Evolutionary conservation across 1,139 yeast species (phyloP), one percentile per base, ranked within the genome.

Genomic region (Yamadazyma membranifaciens): DNA sequence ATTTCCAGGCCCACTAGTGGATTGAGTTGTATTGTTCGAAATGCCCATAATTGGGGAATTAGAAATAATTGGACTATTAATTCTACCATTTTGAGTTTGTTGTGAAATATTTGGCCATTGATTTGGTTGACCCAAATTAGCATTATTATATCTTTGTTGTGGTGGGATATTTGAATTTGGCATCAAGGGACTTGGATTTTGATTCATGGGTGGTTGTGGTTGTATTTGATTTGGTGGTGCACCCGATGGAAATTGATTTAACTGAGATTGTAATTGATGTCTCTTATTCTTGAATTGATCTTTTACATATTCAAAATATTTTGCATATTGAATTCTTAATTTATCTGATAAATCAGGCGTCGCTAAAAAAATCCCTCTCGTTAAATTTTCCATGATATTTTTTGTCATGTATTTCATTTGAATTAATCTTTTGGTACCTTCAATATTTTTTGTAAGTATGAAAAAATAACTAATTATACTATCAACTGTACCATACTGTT

Each of bases 361-460:
- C 10, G 92, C 82, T 59, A 83, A 69, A 60, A 76, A 82, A 42
- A 76, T 61, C 31, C 86, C 81, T 60, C 80, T 68, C 53, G 79
- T 74, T 58, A 84, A 62, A 48, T 78, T 80, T 40, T 87, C 94
- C 55, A 83, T 66, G 45, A 87, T 85, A 56, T 83, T 84, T 53
- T 81, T 83, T 34, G 87, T 80, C 84, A 87, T 83, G 46, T 80
- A 74, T 60, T 87, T 83, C 73, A 87, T 80, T 57, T 86, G 92
- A 45, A 88, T 72, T 47, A 88, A 74, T 47, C 87, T 76, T 53
- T 80, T 80, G 1, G 95, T 84, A 5, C 87, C 91, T 42, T 81
- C 87, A 35, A 73, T 75, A 56, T 84, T 86, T 51, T 83, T 78
- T 1, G 94, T 83, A 42, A 87, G 69, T 45, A 83, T 76, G 55